Evolutionary conservation across 345 rosid genomes (phyloP).

Genomic region (Lagerstroemia speciosa): DNA sequence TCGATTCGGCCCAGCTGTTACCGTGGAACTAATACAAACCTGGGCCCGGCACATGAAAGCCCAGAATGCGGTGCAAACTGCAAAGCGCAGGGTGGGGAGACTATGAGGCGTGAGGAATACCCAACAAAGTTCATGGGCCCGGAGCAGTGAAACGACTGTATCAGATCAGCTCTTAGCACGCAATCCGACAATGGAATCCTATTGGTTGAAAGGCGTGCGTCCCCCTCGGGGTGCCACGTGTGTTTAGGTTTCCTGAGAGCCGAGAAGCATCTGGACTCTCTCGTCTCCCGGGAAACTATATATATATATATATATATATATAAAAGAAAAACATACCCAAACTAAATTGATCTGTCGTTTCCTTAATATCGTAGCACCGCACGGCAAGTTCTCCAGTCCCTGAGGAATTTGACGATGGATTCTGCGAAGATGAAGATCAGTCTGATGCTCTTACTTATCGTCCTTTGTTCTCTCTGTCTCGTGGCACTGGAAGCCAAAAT

Average conservation of each 20-base stretch:
- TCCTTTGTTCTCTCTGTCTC: slow-evolving; percentile 28
- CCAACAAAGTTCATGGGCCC: neutral
- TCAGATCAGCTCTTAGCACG: neutral
- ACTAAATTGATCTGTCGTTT: neutral
- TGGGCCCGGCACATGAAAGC: neutral
- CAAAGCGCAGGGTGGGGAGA: no score
- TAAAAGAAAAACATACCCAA: neutral
- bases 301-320: neutral
- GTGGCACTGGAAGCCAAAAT: slow-evolving; percentile 30
- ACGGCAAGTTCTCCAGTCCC: neutral
- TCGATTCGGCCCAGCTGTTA: no score
- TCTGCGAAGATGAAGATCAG: slow-evolving; percentile 23
- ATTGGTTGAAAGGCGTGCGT: slow-evolving; percentile 62
- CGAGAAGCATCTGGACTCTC: slow-evolving; percentile 32
- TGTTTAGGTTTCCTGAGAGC: slow-evolving; percentile 9
- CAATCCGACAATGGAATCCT: slow-evolving; percentile 23
- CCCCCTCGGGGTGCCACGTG: slow-evolving; percentile 44
- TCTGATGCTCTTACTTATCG: slow-evolving; percentile 12
- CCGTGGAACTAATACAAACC: neutral
- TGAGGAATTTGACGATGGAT: neutral
- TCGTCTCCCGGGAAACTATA: slow-evolving; percentile 28
- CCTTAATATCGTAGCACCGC: neutral
- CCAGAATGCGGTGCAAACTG: neutral
- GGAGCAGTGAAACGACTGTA: neutral
- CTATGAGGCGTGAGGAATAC: no score